Evolutionary conservation across 2,329 filamentous ascomycete genomes (phyloP).

Genomic region (Karstenula rhodostoma): DNA sequence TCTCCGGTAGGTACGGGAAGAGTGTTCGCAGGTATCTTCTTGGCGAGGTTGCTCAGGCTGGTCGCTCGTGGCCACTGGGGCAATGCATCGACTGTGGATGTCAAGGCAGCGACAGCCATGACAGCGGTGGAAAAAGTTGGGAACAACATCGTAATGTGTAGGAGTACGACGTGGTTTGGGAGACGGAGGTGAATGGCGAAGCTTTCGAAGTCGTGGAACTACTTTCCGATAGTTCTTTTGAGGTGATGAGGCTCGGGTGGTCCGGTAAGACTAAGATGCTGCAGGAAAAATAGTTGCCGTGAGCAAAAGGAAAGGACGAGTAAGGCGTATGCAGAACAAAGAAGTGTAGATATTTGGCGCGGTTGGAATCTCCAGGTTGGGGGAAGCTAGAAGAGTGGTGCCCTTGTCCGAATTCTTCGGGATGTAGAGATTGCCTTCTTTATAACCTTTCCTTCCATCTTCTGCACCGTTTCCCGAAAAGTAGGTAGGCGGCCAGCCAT

Average conservation of each 20-base stretch:
- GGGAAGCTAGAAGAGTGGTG: constrained; percentile 11
- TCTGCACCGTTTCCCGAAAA: constrained; percentile 32
- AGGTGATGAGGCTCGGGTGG: not conserved
- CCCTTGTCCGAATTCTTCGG: constrained; percentile 10
- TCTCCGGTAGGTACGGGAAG: constrained; percentile 38
- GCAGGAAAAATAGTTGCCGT: constrained; percentile 6
- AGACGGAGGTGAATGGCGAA: not conserved
- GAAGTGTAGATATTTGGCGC: constrained; percentile 7
- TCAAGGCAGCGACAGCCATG: constrained; percentile 28
- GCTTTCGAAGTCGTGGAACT: not conserved
- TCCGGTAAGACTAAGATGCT: not conserved
- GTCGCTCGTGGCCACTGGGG: constrained; percentile 22
- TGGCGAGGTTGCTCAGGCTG: constrained; percentile 36
- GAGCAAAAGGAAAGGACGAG: not conserved
- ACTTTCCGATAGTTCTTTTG: not conserved
- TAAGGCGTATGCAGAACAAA: constrained; percentile 8
- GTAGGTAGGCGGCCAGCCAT: constrained; percentile 30
- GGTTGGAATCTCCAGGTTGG: constrained; percentile 1
- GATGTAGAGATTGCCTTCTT: constrained; percentile 18
- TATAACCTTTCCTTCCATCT: constrained; percentile 32
- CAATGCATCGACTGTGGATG: constrained; percentile 28
- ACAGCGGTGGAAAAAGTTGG: constrained; percentile 34
- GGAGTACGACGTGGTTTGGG: not conserved
- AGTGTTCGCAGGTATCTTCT: constrained; percentile 37
- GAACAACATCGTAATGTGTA: constrained; percentile 37